Evolutionary conservation across 192 early-diverging fungal genomes (phyloP), one percentile per base, ranked within the genome.

Genomic region (Umbelopsis vinacea): DNA sequence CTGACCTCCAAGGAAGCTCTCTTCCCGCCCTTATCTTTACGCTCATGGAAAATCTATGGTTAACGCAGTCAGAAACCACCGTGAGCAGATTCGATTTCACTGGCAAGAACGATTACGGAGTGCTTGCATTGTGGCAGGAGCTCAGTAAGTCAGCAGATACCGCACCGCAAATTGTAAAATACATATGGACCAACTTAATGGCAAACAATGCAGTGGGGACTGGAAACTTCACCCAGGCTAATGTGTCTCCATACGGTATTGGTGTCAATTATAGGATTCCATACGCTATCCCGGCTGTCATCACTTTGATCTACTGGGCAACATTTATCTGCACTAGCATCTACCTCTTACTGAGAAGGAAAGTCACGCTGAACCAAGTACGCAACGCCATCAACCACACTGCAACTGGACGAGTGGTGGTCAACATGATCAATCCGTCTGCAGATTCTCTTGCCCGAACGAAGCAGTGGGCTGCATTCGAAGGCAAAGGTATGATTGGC

Each of bases 351-450:
- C 17, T 37, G 3, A 1, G 29, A 11, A 10, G 19, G 0, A 1
- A 26, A 37, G 57, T 63, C 3, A 63, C 26, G 1, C 15, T 63
- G 23, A 22, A 37, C 26, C 14, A 63, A 63, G 0, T 63, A 1
- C 26, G 33, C 10, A 63, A 63, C 35, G 26, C 57, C 57, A 63
- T 63, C 33, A 63, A 63, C 11, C 57, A 63, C 33, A 63, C 29
- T 1, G 23, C 57, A n/a, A 14, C 37, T 6, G 57, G 57, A 35
- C 57, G 57, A 4, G 26, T 26, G 33, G 57, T 63, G 26, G 33
- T 37, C 6, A 63, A 63, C 35, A 63, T 63, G 57, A 37, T 63
- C 14, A 63, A 63, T 4, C 57, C 57, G 11, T 29, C 33, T 0
- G 23, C 57, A 19, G 57, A 63, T 37, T 63, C 57, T 14, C 57